phyloP scores from a whole-genome alignment of 2,329 filamentous ascomycete genomes.

The Myriosclerotinia duriaeana region DNA sequence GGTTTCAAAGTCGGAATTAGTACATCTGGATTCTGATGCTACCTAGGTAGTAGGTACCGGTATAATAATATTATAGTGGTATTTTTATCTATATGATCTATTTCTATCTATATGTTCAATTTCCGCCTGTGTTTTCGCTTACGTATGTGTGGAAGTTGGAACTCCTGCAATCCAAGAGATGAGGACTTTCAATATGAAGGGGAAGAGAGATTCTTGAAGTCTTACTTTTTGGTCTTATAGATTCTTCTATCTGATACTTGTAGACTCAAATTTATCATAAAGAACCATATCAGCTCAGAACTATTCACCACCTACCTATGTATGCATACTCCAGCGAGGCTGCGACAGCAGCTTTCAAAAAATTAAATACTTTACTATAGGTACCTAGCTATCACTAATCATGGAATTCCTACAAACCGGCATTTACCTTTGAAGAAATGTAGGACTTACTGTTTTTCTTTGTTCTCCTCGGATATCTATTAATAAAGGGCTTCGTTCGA shows the following conservation, averaged over 20 bases:
- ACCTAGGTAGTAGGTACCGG: too few relatives aligned
- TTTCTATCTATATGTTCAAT: too few relatives aligned
- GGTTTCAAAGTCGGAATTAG: not conserved
- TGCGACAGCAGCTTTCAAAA: too few relatives aligned
- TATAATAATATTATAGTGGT: too few relatives aligned
- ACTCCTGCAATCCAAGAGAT: not conserved
- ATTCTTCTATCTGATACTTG: not conserved
- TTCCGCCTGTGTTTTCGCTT: too few relatives aligned
- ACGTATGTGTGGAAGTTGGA: too few relatives aligned
- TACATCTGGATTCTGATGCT: too few relatives aligned
- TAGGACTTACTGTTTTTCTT: not conserved
- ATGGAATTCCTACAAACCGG: not conserved
- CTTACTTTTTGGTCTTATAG: too few relatives aligned
- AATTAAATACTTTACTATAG: not conserved
- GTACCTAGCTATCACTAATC: not conserved
- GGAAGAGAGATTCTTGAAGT: too few relatives aligned
- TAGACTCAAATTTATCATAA: not conserved
- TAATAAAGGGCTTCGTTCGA: constrained; percentile 4
- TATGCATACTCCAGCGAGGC: too few relatives aligned
- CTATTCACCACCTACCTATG: not conserved
- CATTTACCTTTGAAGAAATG: not conserved
- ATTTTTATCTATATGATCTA: too few relatives aligned
- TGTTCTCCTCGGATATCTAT: not conserved
- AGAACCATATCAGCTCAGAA: not conserved
- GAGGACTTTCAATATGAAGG: too few relatives aligned